Evolutionary conservation across 2,329 filamentous ascomycete genomes (phyloP).

Genomic region (Fusarium tricinctum): DNA sequence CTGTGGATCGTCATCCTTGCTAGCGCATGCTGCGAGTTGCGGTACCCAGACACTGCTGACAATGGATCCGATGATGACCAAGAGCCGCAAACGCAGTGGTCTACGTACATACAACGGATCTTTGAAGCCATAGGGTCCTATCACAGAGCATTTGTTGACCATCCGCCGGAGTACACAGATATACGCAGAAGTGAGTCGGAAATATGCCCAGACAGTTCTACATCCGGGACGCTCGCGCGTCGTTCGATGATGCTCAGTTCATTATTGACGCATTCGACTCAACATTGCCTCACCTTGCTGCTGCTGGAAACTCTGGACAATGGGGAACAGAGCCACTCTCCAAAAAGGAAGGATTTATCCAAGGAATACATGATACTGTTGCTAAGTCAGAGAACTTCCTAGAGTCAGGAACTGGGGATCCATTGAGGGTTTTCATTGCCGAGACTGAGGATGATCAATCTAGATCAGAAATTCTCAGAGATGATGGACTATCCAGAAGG

Average conservation of each 20-base stretch:
- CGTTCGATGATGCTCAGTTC: constrained; percentile 49
- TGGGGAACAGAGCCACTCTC: constrained; percentile 50
- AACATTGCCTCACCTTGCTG: constrained; percentile 48
- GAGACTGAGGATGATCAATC: constrained; percentile 41
- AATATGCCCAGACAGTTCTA: constrained; percentile 42
- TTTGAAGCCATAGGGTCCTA: neutral
- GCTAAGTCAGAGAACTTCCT: constrained; percentile 46
- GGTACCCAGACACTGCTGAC: constrained; percentile 1
- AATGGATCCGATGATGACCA: constrained; percentile 27
- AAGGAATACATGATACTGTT: constrained; percentile 42
- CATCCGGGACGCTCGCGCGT: constrained; percentile 44
- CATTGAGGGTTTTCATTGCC: constrained; percentile 49
- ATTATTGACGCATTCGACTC: constrained; percentile 52
- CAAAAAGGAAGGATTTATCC: constrained; percentile 40
- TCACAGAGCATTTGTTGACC: neutral
- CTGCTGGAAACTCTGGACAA: constrained; percentile 49
- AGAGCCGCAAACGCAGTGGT: constrained; percentile 23
- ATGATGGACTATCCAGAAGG: constrained; percentile 31
- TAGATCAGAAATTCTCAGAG: constrained; percentile 4
- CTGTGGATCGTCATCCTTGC: constrained; percentile 41
- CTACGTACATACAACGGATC: neutral
- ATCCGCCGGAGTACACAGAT: too few species aligned
- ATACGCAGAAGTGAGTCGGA: neutral
- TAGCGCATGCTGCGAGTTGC: constrained; percentile 29
- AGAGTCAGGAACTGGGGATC: constrained; percentile 42